Base-by-base conservation (phyloP, 2,329 filamentous ascomycete genomes). In the Neofusicoccum umdonicola region DNA sequence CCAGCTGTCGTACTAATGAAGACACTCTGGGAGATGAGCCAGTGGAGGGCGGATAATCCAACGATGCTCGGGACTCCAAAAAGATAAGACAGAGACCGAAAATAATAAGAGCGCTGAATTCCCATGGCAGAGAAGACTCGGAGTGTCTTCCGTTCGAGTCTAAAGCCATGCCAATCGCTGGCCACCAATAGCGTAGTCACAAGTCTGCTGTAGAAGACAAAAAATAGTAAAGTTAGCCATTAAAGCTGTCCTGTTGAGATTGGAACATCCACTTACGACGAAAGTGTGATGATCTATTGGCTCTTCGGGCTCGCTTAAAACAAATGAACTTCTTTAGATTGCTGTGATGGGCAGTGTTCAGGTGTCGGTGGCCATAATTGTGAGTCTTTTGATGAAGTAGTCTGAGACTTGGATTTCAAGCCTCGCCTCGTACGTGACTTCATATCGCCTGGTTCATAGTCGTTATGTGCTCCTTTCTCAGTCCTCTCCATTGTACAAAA, bases 111-210 rank as follows among this genome's bases (percentile, higher is more conserved):
- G 13, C 79, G 73, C 48, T 82, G 80, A 5, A 68, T 50, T 2
- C 73, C 77, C 1, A 65, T 45, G 0, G 79, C 77, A 3, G 57
- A 42, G 2, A 76, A 78, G 0, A 81, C 79, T 1, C 79, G 74
- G 0, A 82, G 72, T 0, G 68, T 48, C 62, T 78, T 80, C 3
- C 71, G 71, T 0, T 69, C 3, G 0, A 65, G 22, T 1, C 74
- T 71, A 70, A 80, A 84, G 0, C 69, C 67, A 41, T 73, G 76
- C 71, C 79, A 87, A 71, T 87, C 84, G 3, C 73, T 68, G 0
- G 79, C 80, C 0, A 81, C 68, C 1, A 83, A 73, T 73, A 84
- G 83, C 4, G 70, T 76, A 0, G 81, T 86, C 17, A 81, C 73
- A 4, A 84, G 71, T 3, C 73, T 72, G 66, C 83, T 84, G 71